A percentile compares a stretch with the other conserved stretches of the same genome.
phyloP scores from a whole-genome alignment of 2,329 filamentous ascomycete species.

The Verticillium zaregamsianum region DNA sequence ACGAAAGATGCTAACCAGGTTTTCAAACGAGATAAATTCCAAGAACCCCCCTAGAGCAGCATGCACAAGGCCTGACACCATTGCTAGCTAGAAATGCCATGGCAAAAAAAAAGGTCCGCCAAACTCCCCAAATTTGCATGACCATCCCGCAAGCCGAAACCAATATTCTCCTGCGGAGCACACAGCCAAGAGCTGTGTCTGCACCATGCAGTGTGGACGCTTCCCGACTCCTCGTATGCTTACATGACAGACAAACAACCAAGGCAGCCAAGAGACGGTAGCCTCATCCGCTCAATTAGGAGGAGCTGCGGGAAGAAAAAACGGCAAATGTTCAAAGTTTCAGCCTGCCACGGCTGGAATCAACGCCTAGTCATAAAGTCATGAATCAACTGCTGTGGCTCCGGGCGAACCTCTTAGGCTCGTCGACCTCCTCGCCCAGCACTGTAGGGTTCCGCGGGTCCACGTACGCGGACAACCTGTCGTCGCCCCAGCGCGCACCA shows the following conservation, averaged over 20 bases:
- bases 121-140: neutral
- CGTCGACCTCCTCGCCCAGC: constrained; percentile 51
- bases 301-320: neutral
- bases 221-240: neutral
- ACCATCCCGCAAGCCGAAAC: neutral
- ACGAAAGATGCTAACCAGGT: neutral
- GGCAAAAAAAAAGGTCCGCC: neutral
- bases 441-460: constrained; percentile 50
- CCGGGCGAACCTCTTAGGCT: constrained; percentile 26
- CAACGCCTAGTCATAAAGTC: constrained; percentile 2
- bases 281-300: neutral
- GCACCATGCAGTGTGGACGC: neutral
- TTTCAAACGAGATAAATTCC: neutral
- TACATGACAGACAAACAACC: neutral
- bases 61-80: neutral
- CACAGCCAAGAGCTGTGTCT: neutral
- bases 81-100: neutral
- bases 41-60: neutral
- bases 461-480: constrained; percentile 49
- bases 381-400: neutral
- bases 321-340: neutral
- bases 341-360: neutral
- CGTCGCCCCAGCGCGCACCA: constrained; percentile 58
- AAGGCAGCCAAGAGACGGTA: neutral
- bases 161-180: neutral